Evolutionary conservation across 192 early-diverging fungal species (phyloP), one percentile per base, ranked within the genome.

Genomic region (Entomortierella chlamydospora): DNA sequence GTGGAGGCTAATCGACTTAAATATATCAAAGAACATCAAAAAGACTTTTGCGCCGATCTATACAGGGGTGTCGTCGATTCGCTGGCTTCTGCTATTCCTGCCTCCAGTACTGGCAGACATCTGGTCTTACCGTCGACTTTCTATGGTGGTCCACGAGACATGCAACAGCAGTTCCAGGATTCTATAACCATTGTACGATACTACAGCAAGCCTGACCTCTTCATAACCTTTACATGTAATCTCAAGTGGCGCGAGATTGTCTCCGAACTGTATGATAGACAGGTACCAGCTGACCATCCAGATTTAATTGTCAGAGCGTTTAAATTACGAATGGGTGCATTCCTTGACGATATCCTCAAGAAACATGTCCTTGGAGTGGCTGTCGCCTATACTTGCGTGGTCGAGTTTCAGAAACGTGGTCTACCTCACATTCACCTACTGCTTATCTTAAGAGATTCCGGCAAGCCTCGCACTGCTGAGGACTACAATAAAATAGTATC

Each of bases 351-450:
- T 54, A 31, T 45, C n/a, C 74, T 73, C 50, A 25, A 33, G 2
- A 58, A 58, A 11, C 30, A 73, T 64, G 29, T 64, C 0, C 20
- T 56, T 4, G 66, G 61, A 37, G 55, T 57, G 33, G 76, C 72
- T 5, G 58, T 82, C 12, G 83, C 52, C 6, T 47, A 64, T 26
- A 57, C 79, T 13, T 50, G 58, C 57, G 61, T 72, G 1, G 68
- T 85, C 47, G 83, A 85, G 53, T 85, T 82, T 30, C 81, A 85
- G 25, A 85, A 82, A 30, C 39, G 81, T 2, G 83, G 80, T 8
- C 39, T 84, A 18, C 72, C 81, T 51, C 81, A 85, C 57, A 70
- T 53, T 0, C 72, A 84, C n/a, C 82, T 84, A 13, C 65, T 82
- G 1, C 57, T 81, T 8, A 82, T 82, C 42, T 28, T 82, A 25